Base-by-base conservation (phyloP, 2,329 filamentous ascomycete species). In the Calonectria hongkongensis region DNA sequence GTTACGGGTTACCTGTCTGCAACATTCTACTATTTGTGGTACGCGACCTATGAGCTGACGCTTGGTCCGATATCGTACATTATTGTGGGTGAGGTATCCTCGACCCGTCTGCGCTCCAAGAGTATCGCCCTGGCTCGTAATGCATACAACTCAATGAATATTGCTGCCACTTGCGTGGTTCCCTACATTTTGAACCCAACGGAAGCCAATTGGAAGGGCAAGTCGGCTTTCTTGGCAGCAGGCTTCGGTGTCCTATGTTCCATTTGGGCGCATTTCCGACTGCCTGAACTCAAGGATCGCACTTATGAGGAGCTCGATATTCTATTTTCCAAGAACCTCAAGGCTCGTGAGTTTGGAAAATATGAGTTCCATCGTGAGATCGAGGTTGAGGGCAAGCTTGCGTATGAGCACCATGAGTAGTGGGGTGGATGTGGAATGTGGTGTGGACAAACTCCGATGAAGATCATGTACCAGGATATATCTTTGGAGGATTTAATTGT, bases 31-130 rank as follows among this genome's bases (percentile, higher is more conserved):
- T 43, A 41, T 16, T 8, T 41, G 13, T 67, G 50, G 50, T 28
- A 85, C 13, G 80, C 84, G 54, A 76, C 81, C 16, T 86, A 86
- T 77, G 82, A 81, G 41, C 82, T 86, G 73, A 82, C 83, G 16
- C 81, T 85, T 47, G 85, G 85, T 3, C 85, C 85, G 2, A 83
- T 86, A 27, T 82, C 81, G 67, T 86, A 85, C 78, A 83, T 84
- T 10, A 77, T 86, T 43, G 81, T 85, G 0, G 79, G 84, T 10
- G 85, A 87, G 77, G 81, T 84, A 7, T 83, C 83, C 1, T 83
- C 84, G 2, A 84, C 82, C 3, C 83, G 85, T 33, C 79, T 87
- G 21, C 81, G 85, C 5, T 82, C 83, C 16, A 83, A 86, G 72
- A 85, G 84, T 0, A 83, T 87, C 27, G 85, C 84, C 1, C 72